These are phyloP conservation scores for Cyberlindnera veronae DNA, from an alignment of 805 yeast species.

Conservation along the genomic window DNA sequence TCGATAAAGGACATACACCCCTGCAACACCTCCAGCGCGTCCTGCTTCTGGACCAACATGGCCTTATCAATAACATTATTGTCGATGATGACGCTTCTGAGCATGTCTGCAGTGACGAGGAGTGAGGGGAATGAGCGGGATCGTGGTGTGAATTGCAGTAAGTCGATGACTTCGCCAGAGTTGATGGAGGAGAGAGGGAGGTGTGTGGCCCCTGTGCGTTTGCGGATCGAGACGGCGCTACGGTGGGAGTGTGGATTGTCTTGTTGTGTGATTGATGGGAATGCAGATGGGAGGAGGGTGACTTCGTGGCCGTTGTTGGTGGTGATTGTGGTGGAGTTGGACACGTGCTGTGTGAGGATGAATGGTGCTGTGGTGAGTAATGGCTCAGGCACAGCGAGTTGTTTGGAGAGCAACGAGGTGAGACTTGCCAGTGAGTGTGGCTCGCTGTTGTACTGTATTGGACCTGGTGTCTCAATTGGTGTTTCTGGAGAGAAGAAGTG, in stretches of 20 bases:
- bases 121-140: neutral
- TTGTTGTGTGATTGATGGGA: neutral
- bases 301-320: constrained; percentile 4
- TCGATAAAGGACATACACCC: too few relatives aligned
- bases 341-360: constrained; percentile 5
- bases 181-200: constrained; percentile 1
- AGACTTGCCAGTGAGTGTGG: constrained; percentile 8
- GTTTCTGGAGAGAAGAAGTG: constrained; percentile 3
- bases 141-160: constrained; percentile 6
- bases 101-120: constrained; percentile 11
- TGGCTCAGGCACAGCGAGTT: constrained; percentile 9
- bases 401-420: constrained; percentile 4
- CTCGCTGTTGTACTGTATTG: constrained; percentile 8
- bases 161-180: constrained; percentile 8
- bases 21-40: constrained; percentile 2
- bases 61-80: neutral
- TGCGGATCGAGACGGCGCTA: too few relatives aligned
- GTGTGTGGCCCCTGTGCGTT: too few relatives aligned
- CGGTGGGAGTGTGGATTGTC: too few relatives aligned
- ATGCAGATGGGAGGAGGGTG: neutral
- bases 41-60: neutral
- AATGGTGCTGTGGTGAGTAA: constrained; percentile 18
- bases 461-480: constrained; percentile 7
- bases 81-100: constrained; percentile 9
- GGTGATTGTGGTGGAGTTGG: neutral